Base-by-base conservation (phyloP, 768 basidiomycete species). In the Boletus bicolor region DNA sequence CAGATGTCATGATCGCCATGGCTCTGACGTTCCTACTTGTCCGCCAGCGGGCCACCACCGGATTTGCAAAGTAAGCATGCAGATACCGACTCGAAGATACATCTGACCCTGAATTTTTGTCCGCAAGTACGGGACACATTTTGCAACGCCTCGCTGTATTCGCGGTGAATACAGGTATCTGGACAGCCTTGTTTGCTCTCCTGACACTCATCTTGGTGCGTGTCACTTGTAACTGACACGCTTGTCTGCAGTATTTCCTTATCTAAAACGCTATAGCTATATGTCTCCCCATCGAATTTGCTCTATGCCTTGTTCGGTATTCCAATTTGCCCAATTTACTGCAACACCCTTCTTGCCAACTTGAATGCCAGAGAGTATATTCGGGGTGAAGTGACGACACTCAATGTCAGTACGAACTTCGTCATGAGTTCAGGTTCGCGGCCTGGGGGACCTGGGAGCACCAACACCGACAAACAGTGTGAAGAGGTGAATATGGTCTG, bases 111-210 rank as follows among this genome's bases (percentile, higher is more conserved):
- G 36, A 7, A 21, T 21, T 3, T 12, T 24, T 19, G 10, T 28
- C 15, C 15, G 32, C 36, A 37, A 64, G 62, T 2, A 57, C 55
- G 24, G 37, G 19, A 3, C 38, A 53, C 15, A 1, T 64, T n/a
- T 46, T 63, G 7, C 54, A 54, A 38, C 55, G 55, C 17, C 51
- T 64, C 5, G 44, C 5, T 0, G 7, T 64, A 7, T 61, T 57
- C 34, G 45, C 55, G 1, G 45, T 55, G 8, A 49, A 52, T 19
- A 50, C 55, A 5, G 74, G 80, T 1, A 75, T 82, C 11, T 79
- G 78, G 14, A 75, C 82, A 15, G 83, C 85, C 57, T 78, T 78
- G 0, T 68, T 63, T 4, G 70, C 76, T 7, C 81, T 83, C 66
- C 76, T 79, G 4, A 69, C 45, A 2, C 0, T 47, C 11, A 81